Conservation (phyloP, 2,329 filamentous ascomycete species). For the Huntiella decipiens region DNA sequence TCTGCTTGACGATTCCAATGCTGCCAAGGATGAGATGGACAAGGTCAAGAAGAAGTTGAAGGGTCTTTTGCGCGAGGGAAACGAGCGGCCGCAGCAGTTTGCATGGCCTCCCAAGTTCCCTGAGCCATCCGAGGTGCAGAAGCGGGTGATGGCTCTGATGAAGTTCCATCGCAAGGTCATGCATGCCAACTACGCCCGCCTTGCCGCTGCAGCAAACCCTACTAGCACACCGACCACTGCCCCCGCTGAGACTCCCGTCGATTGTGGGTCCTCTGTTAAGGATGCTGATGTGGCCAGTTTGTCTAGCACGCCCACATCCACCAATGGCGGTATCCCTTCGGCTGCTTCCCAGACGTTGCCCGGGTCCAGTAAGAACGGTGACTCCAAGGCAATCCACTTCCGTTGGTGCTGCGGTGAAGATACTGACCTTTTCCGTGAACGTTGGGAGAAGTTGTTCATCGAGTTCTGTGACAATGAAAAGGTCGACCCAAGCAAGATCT, state of each 20-base stretch:
- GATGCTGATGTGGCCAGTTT: conserved; percentile 23
- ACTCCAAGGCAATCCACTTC: conserved; percentile 8
- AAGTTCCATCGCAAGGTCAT: conserved; percentile 92
- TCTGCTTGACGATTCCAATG: conserved; percentile 89
- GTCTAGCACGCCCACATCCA: conserved; percentile 7
- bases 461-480: conserved; percentile 96
- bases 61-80: conserved; percentile 74
- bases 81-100: conserved; percentile 82
- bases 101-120: conserved; percentile 95
- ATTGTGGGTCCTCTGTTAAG: conserved; percentile 1
- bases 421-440: conserved; percentile 79
- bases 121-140: conserved; percentile 83
- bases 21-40: conserved; percentile 97
- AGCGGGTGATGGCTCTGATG: conserved; percentile 86
- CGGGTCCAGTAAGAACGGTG: conserved; percentile 1
- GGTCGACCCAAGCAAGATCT: conserved; percentile 96
- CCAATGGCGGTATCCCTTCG: not conserved
- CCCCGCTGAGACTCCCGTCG: not conserved
- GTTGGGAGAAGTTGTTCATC: conserved; percentile 94
- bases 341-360: conserved; percentile 2
- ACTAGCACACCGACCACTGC: not conserved
- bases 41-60: conserved; percentile 99
- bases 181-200: conserved; percentile 76
- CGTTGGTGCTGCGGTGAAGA: conserved; percentile 96
- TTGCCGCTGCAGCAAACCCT: conserved; percentile 31